Base-by-base conservation (phyloP, 805 yeast genomes). In the Tetrapisispora iriomotensis region DNA sequence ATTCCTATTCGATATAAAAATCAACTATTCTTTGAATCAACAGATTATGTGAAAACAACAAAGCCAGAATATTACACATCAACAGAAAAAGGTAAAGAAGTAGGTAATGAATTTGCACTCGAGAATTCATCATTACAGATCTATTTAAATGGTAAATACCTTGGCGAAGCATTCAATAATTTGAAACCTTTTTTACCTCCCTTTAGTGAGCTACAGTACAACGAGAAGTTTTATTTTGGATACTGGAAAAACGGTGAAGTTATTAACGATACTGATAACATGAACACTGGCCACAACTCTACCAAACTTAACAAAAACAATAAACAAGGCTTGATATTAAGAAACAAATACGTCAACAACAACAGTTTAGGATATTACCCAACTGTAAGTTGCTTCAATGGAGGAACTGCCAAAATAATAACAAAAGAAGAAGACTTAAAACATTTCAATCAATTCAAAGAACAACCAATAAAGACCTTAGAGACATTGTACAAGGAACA, bases 331-430 rank as follows among this genome's bases (percentile, higher is more conserved):
- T 26, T 41, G 3, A 32, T 60, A 4, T 39, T 60, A 23, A 49
- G 58, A 30, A 61, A 60, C 40, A 59, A 65, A 61, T 46, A 64
- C 52, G 74, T 50, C 12, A 94, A 92, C 56, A 96, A 92, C 55
- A 95, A 95, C 0, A 65, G 75, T 31, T 62, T 86, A 39, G 98
- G 97, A 0, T 92, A 92, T 56, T 92, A 79, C 61, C 97, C 98
- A 1, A 84, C 87, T 65, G 69, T 85, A 25, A 82, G 95, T 39
- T 82, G 82, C 20, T 92, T 75, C 55, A 76, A 75, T 47, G 81
- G 81, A 2, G 97, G 97, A 0, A 64, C 72, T 8, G 94, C 84
- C 5, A 66, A 72, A 43, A 58, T 90, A 41, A 77, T 82, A 45
- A 68, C 85, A 2, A 82, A 87, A 0, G 81, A 32, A 14, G 27